Percentiles rank a stretch among this genome's conserved stretches.
Evolutionary conservation across 2,329 filamentous ascomycete species (phyloP).

Genomic region (Colletotrichum sp.): DNA sequence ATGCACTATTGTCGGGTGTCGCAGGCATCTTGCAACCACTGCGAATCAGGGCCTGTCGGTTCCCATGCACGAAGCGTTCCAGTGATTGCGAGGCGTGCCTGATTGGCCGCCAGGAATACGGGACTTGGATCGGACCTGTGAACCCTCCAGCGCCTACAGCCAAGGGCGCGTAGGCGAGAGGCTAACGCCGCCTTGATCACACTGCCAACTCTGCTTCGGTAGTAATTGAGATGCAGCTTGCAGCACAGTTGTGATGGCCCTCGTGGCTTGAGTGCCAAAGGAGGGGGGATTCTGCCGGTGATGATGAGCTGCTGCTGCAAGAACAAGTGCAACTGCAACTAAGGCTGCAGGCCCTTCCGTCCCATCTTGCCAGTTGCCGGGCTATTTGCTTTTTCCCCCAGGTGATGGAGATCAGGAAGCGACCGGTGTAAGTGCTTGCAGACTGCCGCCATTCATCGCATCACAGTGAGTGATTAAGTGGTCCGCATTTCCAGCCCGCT

Average conservation of each 20-base stretch:
- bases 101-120: slow-evolving; percentile 39
- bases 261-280: slow-evolving; percentile 2
- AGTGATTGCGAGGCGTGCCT: slow-evolving; percentile 32
- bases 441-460: background rate
- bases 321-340: background rate
- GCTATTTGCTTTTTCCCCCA: background rate
- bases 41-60: slow-evolving; percentile 40
- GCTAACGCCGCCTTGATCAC: slow-evolving; percentile 16
- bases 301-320: background rate
- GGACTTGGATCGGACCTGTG: slow-evolving; percentile 9
- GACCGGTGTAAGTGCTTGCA: slow-evolving; percentile 17
- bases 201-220: slow-evolving; percentile 1
- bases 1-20: slow-evolving; percentile 14
- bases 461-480: background rate
- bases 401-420: background rate
- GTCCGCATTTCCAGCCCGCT: background rate
- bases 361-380: slow-evolving; percentile 5
- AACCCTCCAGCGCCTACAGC: slow-evolving; percentile 21
- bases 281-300: background rate
- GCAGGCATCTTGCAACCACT: slow-evolving; percentile 33
- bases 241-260: slow-evolving; percentile 2
- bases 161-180: slow-evolving; percentile 45
- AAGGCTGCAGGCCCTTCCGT: background rate
- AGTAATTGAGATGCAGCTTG: background rate
- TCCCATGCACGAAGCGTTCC: slow-evolving; percentile 48